Base-by-base conservation (phyloP, 108 stramenopile species). In the Fistulifera pelliculosa region DNA sequence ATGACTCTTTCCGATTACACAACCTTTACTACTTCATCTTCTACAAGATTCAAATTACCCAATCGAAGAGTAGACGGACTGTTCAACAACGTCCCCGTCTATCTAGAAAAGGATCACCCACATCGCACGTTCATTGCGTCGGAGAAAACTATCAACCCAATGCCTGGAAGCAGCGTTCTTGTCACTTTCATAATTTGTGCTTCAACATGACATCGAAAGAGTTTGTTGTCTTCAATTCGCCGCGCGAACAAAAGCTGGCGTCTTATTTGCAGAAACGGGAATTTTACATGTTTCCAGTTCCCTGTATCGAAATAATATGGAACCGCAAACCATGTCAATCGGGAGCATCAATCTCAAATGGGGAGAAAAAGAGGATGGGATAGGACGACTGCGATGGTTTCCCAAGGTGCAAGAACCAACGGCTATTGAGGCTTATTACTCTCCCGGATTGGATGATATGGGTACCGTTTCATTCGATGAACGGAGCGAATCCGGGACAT, bases 321-420 rank as follows among this genome's bases (percentile, higher is more conserved):
- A 56, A 17, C 48, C 54, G 1, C 49, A 66, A 10, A 41, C 49
- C 18, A 22, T 81, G 27, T 70, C 69, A 8, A 13, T 76, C 11
- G 75, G 69, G 21, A 72, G 72, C 15, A 66, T 74, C 52, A 81
- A 77, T 55, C 54, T 54, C 25, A 81, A 76, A 58, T 69, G 78
- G 71, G 68, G 60, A 0, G 28, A 52, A 18, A 42, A 58, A n/a
- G 52, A 57, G 16, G 35, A 58, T 54, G 67, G 65, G 5, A 51
- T 62, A 27, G 25, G 15, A 43, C 60, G 68, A 47, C 57, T 69
- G 11, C 23, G 54, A 54, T 79, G 72, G 72, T 74, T 60, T 52
- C 75, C 73, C 4, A 44, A 56, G 49, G 54, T 70, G 8, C 19
- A 41, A 19, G 25, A 52, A 8, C 2, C 28, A 3, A 24, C 13